phyloP scores from a whole-genome alignment of 2,329 filamentous ascomycete species.

The Scleromitrula shiraiana region DNA sequence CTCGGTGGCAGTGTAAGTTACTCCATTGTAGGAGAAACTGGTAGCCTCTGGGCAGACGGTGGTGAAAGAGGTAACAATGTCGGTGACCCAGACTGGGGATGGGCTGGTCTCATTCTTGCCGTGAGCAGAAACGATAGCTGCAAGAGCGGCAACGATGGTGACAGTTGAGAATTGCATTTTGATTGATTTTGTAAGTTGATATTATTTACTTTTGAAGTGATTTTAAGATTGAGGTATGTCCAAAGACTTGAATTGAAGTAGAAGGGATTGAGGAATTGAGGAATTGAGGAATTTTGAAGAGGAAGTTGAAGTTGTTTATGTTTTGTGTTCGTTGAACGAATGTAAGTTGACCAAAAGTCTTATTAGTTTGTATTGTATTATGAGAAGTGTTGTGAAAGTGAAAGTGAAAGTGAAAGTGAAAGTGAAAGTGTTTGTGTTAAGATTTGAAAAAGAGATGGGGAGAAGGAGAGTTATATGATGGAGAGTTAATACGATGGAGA shows the following conservation, averaged over 20 bases:
- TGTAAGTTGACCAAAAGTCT: conserved; percentile 7
- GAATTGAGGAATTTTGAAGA: conserved; percentile 7
- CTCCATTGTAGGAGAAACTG: conserved; percentile 36
- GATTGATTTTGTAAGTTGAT: conserved; percentile 22
- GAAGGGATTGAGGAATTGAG: conserved; percentile 16
- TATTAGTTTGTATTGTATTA: neutral
- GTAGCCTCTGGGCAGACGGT: conserved; percentile 46
- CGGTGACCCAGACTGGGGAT: conserved; percentile 34
- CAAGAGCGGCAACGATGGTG: conserved; percentile 28
- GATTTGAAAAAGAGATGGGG: neutral
- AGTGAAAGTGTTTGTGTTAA: no score
- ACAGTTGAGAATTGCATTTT: conserved; percentile 33
- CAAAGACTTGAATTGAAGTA: conserved; percentile 12
- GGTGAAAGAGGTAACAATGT: conserved; percentile 41
- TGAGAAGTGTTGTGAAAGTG: neutral
- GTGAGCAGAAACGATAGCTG: conserved; percentile 24
- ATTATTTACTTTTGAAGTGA: conserved; percentile 19
- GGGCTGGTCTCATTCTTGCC: conserved; percentile 32
- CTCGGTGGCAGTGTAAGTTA: conserved; percentile 43
- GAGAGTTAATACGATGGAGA: no score
- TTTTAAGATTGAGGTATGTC: conserved; percentile 11
- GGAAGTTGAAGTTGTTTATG: neutral
- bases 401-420: neutral
- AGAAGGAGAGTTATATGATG: neutral
- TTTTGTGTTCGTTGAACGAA: neutral